phyloP scores from a whole-genome alignment of 2,329 filamentous ascomycete genomes.

The Cladosporium sphaerospermum region DNA sequence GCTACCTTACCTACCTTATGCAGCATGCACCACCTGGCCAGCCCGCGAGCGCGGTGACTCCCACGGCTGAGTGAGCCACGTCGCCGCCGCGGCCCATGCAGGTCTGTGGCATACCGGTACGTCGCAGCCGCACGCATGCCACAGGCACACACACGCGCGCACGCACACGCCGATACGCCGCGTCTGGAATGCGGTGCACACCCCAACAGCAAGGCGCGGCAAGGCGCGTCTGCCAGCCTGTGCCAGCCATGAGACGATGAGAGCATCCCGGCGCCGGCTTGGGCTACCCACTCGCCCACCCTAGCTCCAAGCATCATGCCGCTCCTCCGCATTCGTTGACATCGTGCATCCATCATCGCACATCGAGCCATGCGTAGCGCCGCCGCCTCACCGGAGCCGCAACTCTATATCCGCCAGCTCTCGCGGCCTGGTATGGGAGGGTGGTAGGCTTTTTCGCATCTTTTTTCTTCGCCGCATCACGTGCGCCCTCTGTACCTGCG shows the following conservation, averaged over 20 bases:
- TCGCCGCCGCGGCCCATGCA: no score
- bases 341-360: conserved; percentile 6
- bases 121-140: no score
- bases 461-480: conserved; percentile 1
- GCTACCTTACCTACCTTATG: no score
- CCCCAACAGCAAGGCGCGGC: neutral
- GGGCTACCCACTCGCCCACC: neutral
- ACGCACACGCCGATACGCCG: no score
- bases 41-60: no score
- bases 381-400: neutral
- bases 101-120: no score
- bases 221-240: conserved; percentile 3
- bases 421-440: neutral
- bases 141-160: no score
- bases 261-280: no score
- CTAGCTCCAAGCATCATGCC: neutral
- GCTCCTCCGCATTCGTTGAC: conserved; percentile 4
- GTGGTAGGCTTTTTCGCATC: conserved; percentile 3
- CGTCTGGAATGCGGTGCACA: conserved; percentile 2
- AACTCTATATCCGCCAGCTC: conserved; percentile 6
- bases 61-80: no score
- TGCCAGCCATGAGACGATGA: no score
- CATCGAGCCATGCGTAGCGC: neutral
- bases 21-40: no score
- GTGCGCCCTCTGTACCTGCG: neutral